A percentile compares a stretch with the other conserved stretches of the same genome.
phyloP scores from a whole-genome alignment of 345 rosid genomes.

The Reutealis trisperma region DNA sequence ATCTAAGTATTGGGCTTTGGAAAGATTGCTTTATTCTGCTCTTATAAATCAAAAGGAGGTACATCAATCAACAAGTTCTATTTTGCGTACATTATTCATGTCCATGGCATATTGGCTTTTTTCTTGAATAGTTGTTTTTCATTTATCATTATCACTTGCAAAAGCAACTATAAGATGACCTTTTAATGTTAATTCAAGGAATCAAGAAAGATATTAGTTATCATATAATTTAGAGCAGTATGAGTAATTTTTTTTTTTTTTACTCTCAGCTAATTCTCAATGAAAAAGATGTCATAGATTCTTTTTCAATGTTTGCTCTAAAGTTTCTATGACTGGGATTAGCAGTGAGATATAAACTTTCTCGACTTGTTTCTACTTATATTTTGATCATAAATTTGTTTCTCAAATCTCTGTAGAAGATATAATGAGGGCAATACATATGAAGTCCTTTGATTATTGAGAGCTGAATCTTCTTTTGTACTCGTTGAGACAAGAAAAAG shows the following conservation, averaged over 20 bases:
- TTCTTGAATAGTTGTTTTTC: neutral
- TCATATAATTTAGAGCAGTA: neutral
- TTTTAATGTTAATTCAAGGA: no score
- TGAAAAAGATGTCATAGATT: neutral
- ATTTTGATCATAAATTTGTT: slow-evolving; percentile 6
- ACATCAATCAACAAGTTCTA: neutral
- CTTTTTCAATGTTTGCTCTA: neutral
- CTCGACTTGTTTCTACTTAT: neutral
- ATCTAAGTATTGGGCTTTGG: slow-evolving; percentile 83
- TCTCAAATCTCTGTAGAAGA: slow-evolving; percentile 59
- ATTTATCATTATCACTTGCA: neutral
- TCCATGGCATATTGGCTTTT: neutral
- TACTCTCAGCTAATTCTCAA: neutral
- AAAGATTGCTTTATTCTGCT: slow-evolving; percentile 81
- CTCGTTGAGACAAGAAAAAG: slow-evolving; percentile 68
- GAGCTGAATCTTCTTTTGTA: slow-evolving; percentile 79
- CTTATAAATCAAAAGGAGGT: slow-evolving; percentile 54
- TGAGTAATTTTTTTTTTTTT: neutral
- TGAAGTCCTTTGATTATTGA: slow-evolving; percentile 88
- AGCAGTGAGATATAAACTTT: neutral
- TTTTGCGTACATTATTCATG: neutral
- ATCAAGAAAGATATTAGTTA: no score
- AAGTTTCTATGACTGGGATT: neutral
- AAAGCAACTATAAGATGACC: neutral
- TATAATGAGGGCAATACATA: slow-evolving; percentile 71